Evolutionary conservation across 306 rosid species (phyloP), one percentile per base, ranked within the genome.

Genomic region (Rubus idaeus): DNA sequence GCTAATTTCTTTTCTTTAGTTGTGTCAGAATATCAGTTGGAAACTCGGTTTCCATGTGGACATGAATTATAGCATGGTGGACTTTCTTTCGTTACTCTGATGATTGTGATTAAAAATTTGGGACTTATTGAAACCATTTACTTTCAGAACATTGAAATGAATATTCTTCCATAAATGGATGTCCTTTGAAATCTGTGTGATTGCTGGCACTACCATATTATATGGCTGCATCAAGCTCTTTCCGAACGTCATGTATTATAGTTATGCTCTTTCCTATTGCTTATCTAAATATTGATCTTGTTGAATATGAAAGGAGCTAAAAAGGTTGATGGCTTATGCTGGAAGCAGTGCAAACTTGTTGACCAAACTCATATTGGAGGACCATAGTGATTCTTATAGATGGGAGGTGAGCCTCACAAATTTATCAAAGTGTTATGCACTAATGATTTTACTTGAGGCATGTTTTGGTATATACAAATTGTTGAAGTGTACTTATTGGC

Each of bases 301-400:
- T 78, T 64, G 47, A 49, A 81, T 71, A 76, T 42, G 46, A 83
- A 78, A 94, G 98, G 95, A 92, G 78, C 91, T 92, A 45, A 92
- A 87, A 83, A 80, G 98, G 85, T 82, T 94, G 82, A 90, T 67
- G 75, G 98, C 97, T 40, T 95, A 92, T 83, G 97, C 98, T 74
- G 86, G 85, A 82, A 95, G 98, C 84, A 92, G 96, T 81, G 97
- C 95, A 81, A 88, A 79, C 67, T 86, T 90, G 84, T 74, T 95
- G 89, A 70, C 76, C 56, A 89, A 85, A 81, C 90, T 95, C 78
- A 51, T 90, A 61, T 60, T 65, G 74, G 85, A 90, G 82, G 88
- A 88, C 69, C 90, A 88, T 82, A 81, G 51, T 73, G 92, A 88
- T 79, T 83, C 89, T 40, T 84, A 79, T 78, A 86, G 80, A 82